These are phyloP conservation scores for Eremothecium gossypii DNA, from an alignment of 1,139 yeast species.

Conservation along the genomic window DNA sequence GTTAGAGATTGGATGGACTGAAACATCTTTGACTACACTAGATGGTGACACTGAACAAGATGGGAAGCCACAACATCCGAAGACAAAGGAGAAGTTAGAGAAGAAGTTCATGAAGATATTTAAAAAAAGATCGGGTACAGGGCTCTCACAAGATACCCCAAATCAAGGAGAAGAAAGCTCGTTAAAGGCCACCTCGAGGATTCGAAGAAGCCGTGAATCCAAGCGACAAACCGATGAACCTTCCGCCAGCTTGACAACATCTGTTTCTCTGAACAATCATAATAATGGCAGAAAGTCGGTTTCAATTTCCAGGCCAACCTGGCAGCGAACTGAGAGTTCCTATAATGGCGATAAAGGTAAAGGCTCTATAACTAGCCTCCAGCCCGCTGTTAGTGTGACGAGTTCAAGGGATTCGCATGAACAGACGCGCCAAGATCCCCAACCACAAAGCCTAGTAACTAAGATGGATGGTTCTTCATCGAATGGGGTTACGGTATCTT, in stretches of 20 bases:
- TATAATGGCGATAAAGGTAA: too few species aligned
- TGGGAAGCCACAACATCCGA: constrained; percentile 2
- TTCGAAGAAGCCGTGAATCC: too few species aligned
- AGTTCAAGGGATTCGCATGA: constrained; percentile 13
- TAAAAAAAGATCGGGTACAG: constrained; percentile 10
- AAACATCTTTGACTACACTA: constrained; percentile 5
- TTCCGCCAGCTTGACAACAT: background rate
- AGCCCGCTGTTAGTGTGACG: constrained; percentile 25
- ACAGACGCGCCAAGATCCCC: too few species aligned
- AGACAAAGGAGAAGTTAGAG: constrained; percentile 14
- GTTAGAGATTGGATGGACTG: constrained; percentile 3
- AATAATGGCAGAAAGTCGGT: background rate
- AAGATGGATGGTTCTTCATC: too few species aligned
- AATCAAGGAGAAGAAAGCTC: background rate
- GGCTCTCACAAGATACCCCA: background rate
- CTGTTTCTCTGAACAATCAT: background rate
- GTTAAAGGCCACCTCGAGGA: too few species aligned
- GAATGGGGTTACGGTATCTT: too few species aligned
- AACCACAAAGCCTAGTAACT: too few species aligned
- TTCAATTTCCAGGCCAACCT: too few species aligned
- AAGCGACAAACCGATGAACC: background rate
- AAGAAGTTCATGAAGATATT: constrained; percentile 23
- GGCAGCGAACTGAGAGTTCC: too few species aligned
- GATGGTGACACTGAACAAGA: background rate
- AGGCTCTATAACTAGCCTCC: constrained; percentile 10